phyloP scores from a whole-genome alignment of 1,139 yeast genomes.

The Blastobotrys capitulatus region DNA sequence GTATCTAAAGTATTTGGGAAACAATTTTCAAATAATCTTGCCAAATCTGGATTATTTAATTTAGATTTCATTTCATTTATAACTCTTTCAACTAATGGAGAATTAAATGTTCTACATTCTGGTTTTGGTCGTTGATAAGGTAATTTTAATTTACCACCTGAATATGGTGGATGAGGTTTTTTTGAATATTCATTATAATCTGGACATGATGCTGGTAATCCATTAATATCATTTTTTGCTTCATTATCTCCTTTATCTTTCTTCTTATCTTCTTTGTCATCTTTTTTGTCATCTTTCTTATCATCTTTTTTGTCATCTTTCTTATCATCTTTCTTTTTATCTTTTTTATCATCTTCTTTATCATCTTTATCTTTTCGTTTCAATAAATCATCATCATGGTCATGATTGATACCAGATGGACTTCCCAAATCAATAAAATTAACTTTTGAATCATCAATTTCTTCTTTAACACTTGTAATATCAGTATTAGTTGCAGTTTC shows the following conservation, averaged over 20 bases:
- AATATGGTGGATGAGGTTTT: conserved; percentile 30
- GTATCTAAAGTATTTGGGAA: conserved; percentile 88
- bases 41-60: conserved; percentile 59
- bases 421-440: no score
- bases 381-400: no score
- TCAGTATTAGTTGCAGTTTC: background rate
- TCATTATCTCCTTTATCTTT: background rate
- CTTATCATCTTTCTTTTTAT: background rate
- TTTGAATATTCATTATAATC: conserved; percentile 38
- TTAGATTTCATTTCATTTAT: conserved; percentile 48
- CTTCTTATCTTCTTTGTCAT: background rate
- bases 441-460: no score
- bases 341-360: background rate
- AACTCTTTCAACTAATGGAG: conserved; percentile 57
- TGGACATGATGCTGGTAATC: conserved; percentile 29
- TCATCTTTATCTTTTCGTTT: background rate
- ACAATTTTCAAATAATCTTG: conserved; percentile 71
- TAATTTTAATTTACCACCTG: conserved; percentile 37
- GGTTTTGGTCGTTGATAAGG: conserved; percentile 75
- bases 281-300: conserved; percentile 1
- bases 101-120: conserved; percentile 66
- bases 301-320: background rate
- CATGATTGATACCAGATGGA: background rate
- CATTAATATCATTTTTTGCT: background rate
- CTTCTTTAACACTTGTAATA: background rate